phyloP scores from a whole-genome alignment of 179 eudicot genomes.

The Silene coronaria region DNA sequence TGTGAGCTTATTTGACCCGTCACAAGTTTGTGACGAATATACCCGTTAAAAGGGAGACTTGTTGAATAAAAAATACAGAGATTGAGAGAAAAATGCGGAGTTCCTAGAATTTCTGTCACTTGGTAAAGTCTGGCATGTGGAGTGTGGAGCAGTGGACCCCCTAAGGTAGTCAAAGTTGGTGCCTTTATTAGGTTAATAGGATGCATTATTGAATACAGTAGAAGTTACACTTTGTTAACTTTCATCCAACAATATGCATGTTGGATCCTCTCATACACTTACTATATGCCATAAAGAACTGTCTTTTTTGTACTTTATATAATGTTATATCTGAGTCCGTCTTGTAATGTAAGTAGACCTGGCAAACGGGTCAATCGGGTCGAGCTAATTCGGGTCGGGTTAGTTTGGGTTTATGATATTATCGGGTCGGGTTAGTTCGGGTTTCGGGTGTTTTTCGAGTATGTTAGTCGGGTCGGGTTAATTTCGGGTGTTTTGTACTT shows the following conservation, averaged over 20 bases:
- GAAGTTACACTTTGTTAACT: neutral
- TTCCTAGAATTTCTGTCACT: conserved; percentile 4
- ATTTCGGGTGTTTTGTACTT: too few species aligned
- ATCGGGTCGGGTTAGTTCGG: too few species aligned
- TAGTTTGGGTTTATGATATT: too few species aligned
- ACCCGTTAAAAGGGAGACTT: too few species aligned
- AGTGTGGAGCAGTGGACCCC: conserved; percentile 16
- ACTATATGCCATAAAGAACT: neutral
- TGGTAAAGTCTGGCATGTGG: conserved; percentile 25
- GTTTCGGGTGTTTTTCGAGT: too few species aligned
- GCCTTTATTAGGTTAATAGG: conserved; percentile 5
- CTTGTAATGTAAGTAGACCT: too few species aligned
- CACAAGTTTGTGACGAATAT: too few species aligned
- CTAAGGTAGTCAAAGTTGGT: conserved; percentile 14
- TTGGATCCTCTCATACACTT: conserved; percentile 15
- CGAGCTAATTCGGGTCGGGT: too few species aligned
- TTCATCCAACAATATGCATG: neutral
- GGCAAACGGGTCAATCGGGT: too few species aligned
- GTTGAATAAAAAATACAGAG: neutral
- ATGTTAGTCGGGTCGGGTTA: too few species aligned
- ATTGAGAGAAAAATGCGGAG: conserved; percentile 14
- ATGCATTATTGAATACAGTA: neutral
- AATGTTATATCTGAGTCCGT: neutral
- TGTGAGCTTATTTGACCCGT: too few species aligned
- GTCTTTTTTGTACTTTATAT: neutral